phyloP scores from a whole-genome alignment of 2,329 filamentous ascomycete genomes.

The Bipolaris zeicola region DNA sequence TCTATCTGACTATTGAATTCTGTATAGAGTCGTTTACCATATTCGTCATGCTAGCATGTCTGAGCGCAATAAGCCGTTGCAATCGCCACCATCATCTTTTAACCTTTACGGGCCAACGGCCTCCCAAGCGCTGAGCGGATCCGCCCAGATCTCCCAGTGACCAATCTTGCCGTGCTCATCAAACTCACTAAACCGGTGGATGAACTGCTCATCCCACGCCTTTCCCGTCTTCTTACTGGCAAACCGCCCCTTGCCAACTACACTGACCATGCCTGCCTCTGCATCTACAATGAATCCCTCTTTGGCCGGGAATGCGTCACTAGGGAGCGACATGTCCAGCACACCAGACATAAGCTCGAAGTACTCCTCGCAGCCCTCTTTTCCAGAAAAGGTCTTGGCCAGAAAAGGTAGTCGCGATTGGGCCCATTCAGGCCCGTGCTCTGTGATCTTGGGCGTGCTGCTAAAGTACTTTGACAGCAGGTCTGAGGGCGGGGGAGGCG shows the following conservation, averaged over 20 bases:
- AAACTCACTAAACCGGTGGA: conserved; percentile 50
- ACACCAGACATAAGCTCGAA: conserved; percentile 44
- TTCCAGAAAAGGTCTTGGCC: conserved; percentile 44
- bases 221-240: conserved; percentile 48
- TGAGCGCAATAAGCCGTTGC: neutral
- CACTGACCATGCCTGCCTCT: conserved; percentile 43
- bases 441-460: conserved; percentile 44
- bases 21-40: neutral
- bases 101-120: conserved; percentile 34
- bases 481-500: conserved; percentile 29
- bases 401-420: conserved; percentile 48
- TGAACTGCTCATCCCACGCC: conserved; percentile 50
- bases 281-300: conserved; percentile 47
- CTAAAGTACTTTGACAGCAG: conserved; percentile 39
- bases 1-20: neutral
- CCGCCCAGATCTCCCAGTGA: conserved; percentile 54
- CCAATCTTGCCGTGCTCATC: conserved; percentile 49
- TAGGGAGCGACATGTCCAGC: conserved; percentile 41
- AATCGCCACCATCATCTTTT: neutral
- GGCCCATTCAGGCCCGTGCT: conserved; percentile 51
- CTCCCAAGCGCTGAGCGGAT: conserved; percentile 52
- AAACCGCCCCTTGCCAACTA: conserved; percentile 45
- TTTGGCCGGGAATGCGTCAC: conserved; percentile 42
- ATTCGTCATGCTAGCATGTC: neutral
- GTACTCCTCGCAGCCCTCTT: conserved; percentile 47